A percentile compares a stretch with the other conserved stretches of the same genome.
Conservation (phyloP, 768 basidiomycete species). For the Pisolithus microcarpus region DNA sequence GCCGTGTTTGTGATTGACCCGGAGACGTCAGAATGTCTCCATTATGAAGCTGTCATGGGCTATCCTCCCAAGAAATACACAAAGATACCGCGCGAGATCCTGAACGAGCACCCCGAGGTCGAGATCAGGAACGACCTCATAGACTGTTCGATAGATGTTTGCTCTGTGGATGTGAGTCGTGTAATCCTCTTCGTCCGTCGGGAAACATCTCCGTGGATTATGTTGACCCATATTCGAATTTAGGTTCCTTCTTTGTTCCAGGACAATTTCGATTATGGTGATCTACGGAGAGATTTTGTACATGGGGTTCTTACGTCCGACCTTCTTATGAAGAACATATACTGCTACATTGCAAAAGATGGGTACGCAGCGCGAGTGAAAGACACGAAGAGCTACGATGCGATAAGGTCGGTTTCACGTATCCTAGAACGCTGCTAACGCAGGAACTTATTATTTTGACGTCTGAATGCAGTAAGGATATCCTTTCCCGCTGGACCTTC, state of each 20-base stretch:
- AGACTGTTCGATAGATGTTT: constrained; percentile 87
- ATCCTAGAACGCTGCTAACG: not conserved
- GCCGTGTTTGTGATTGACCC: constrained; percentile 75
- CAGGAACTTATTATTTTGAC: not conserved
- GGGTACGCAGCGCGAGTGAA: constrained; percentile 91
- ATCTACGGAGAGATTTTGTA: constrained; percentile 88
- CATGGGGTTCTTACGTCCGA: constrained; percentile 93
- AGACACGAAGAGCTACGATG: constrained; percentile 88
- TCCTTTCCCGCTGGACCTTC: constrained; percentile 90
- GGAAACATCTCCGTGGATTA: not conserved
- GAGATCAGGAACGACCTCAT: constrained; percentile 86
- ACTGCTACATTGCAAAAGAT: constrained; percentile 81
- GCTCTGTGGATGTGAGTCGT: constrained; percentile 77
- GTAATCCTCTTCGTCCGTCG: not conserved
- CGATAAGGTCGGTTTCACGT: constrained; percentile 57
- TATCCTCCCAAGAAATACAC: constrained; percentile 58
- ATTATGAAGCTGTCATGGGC: constrained; percentile 72
- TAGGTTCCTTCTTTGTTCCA: constrained; percentile 94
- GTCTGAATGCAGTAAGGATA: constrained; percentile 64
- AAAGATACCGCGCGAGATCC: constrained; percentile 71
- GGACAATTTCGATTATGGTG: constrained; percentile 97
- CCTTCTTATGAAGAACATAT: constrained; percentile 88
- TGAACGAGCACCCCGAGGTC: constrained; percentile 66
- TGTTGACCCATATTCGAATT: not conserved
- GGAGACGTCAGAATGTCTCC: constrained; percentile 71